A percentile compares a stretch with the other conserved stretches of the same genome.
Evolutionary conservation across 805 yeast genomes (phyloP).

Genomic region (Isabelozyma rhagii): DNA sequence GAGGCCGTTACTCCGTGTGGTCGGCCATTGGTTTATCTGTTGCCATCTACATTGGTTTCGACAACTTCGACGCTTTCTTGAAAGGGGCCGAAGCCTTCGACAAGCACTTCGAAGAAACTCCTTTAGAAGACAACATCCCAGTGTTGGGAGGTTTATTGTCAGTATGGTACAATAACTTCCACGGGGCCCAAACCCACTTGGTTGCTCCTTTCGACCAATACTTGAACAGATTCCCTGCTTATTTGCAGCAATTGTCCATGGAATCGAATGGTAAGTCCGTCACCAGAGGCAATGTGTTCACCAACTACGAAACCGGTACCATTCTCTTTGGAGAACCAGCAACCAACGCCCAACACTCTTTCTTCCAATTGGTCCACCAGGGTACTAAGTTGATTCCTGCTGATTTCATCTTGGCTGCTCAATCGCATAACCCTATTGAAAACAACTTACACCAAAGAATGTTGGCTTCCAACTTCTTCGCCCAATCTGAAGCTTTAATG

Average conservation of each 20-base stretch:
- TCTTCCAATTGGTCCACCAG: slow-evolving; percentile 99
- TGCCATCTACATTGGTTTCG: slow-evolving; percentile 92
- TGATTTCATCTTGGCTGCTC: slow-evolving; percentile 94
- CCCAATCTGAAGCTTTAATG: slow-evolving; percentile 97
- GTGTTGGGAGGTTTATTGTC: slow-evolving; percentile 88
- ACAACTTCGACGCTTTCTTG: slow-evolving; percentile 86
- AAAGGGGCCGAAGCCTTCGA: slow-evolving; percentile 98
- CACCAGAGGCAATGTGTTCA: slow-evolving; percentile 85
- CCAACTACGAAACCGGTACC: slow-evolving; percentile 93
- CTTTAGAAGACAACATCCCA: slow-evolving; percentile 90
- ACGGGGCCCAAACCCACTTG: slow-evolving; percentile 95
- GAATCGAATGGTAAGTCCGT: slow-evolving; percentile 99
- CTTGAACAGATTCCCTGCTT: slow-evolving; percentile 98
- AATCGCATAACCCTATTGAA: slow-evolving; percentile 97
- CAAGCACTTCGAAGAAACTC: slow-evolving; percentile 79
- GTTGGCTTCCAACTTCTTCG: slow-evolving; percentile 99
- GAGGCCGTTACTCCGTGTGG: slow-evolving; percentile 99
- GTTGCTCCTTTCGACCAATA: slow-evolving; percentile 99
- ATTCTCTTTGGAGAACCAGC: slow-evolving; percentile 98
- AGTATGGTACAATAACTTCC: slow-evolving; percentile 98
- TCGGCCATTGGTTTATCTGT: slow-evolving; percentile 96
- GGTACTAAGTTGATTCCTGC: slow-evolving; percentile 97
- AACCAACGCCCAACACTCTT: slow-evolving; percentile 97
- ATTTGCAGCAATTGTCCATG: slow-evolving; percentile 97
- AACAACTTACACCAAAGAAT: slow-evolving; percentile 91